phyloP scores from a whole-genome alignment of 2,329 filamentous ascomycete species.

The Zopfia rhizophila region DNA sequence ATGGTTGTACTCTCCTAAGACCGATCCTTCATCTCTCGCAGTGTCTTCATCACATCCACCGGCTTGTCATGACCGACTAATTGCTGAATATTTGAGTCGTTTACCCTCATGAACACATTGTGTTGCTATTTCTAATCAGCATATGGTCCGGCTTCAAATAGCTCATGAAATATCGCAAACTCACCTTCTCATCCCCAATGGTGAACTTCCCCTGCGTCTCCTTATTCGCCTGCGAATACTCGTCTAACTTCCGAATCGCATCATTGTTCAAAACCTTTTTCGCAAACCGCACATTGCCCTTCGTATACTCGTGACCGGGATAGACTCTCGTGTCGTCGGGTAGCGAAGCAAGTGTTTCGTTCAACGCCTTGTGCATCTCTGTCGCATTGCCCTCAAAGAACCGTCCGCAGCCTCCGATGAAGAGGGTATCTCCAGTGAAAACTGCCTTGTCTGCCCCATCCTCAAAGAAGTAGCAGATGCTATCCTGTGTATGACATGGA shows the following conservation, averaged over 20 bases:
- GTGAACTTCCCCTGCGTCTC: conserved; percentile 96
- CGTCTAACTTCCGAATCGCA: conserved; percentile 76
- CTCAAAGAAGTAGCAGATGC: conserved; percentile 93
- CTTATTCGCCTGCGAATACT: conserved; percentile 80
- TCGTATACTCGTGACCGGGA: conserved; percentile 98
- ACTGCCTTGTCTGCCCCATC: conserved; percentile 81
- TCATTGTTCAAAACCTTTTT: conserved; percentile 78
- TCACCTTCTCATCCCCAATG: conserved; percentile 94
- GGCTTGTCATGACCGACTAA: conserved; percentile 83
- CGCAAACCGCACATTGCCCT: conserved; percentile 90
- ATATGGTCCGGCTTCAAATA: background rate
- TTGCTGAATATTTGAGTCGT: conserved; percentile 87
- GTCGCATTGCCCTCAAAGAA: conserved; percentile 93
- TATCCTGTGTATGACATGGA: conserved; percentile 97
- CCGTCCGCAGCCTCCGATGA: conserved; percentile 92
- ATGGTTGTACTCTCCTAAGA: too few relatives aligned
- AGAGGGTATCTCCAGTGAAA: conserved; percentile 96
- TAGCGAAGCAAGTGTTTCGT: conserved; percentile 80
- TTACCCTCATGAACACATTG: conserved; percentile 95
- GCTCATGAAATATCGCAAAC: conserved; percentile 17
- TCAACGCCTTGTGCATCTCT: conserved; percentile 91
- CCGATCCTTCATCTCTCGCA: conserved; percentile 89
- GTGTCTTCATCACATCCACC: conserved; percentile 82
- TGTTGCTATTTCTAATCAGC: conserved; percentile 69
- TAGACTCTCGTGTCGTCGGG: conserved; percentile 94